Percentiles rank a stretch among this genome's conserved stretches.
Conservation (phyloP, 1,139 yeast species). For the Suhomyces taliae region DNA sequence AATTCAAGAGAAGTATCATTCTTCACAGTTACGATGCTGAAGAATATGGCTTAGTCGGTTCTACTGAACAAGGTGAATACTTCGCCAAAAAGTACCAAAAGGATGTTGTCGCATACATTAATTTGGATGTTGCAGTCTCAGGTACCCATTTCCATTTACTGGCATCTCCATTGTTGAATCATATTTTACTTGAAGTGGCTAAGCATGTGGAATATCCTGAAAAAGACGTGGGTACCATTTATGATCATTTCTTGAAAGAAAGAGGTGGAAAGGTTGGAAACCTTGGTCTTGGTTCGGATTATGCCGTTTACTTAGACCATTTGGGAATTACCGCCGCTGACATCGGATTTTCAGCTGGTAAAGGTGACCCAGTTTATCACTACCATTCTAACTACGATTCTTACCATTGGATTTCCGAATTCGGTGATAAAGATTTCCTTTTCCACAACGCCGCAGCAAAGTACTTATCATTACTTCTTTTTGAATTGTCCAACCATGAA, state of each 20-base stretch:
- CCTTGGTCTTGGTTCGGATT: conserved; percentile 50
- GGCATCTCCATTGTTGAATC: conserved; percentile 43
- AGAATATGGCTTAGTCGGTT: conserved; percentile 49
- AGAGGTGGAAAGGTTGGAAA: conserved; percentile 35
- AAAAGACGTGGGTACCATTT: conserved; percentile 43
- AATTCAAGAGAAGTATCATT: conserved; percentile 42
- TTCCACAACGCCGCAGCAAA: conserved; percentile 59
- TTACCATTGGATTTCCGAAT: conserved; percentile 53
- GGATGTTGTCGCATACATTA: conserved; percentile 46
- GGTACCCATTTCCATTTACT: conserved; percentile 35
- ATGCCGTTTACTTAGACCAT: conserved; percentile 48
- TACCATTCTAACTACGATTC: conserved; percentile 63
- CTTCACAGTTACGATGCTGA: conserved; percentile 49
- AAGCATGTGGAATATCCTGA: conserved; percentile 48
- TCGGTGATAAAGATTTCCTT: conserved; percentile 54
- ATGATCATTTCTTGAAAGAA: conserved; percentile 55
- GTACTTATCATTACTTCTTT: conserved; percentile 53
- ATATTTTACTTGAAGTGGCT: conserved; percentile 34
- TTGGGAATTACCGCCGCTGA: conserved; percentile 48
- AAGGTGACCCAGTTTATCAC: conserved; percentile 50
- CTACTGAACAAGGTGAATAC: conserved; percentile 49
- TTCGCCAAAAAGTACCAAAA: conserved; percentile 35
- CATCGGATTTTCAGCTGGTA: conserved; percentile 33
- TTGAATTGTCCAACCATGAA: conserved; percentile 57
- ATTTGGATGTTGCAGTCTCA: conserved; percentile 41